Evolutionary conservation across 495 filamentous ascomycete species (phyloP).

Genomic region (Schizothecium vesticola): DNA sequence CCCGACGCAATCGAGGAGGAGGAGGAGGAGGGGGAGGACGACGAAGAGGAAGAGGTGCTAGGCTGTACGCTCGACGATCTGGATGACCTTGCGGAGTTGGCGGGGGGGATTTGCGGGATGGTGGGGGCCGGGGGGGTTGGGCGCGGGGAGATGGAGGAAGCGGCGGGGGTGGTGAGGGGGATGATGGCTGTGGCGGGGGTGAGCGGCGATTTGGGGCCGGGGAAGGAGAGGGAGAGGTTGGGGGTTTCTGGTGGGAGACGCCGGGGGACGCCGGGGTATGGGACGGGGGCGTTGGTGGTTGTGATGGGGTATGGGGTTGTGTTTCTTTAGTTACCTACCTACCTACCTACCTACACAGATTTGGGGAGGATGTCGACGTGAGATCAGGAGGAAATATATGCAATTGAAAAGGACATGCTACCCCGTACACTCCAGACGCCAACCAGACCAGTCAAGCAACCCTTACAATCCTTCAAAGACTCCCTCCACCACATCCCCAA

Average conservation of each 20-base stretch:
- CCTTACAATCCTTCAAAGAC: slow-evolving; percentile 40
- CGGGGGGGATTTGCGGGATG: slow-evolving; percentile 9
- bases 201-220: neutral
- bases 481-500: slow-evolving; percentile 66
- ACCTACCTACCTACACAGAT: no score
- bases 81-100: slow-evolving; percentile 1
- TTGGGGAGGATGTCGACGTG: neutral
- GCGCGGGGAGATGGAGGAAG: neutral
- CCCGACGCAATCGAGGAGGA: neutral
- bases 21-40: neutral
- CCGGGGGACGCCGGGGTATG: neutral
- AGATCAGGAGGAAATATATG: neutral
- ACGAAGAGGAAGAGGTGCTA: neutral
- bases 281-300: slow-evolving; percentile 9
- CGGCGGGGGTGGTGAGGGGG: slow-evolving; percentile 6
- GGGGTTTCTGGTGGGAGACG: neutral
- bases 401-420: neutral
- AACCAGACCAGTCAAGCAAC: neutral
- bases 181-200: slow-evolving; percentile 3
- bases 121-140: neutral
- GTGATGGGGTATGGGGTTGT: slow-evolving; percentile 11
- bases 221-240: neutral
- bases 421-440: neutral
- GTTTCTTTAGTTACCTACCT: no score
- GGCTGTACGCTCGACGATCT: slow-evolving; percentile 2